Base-by-base conservation (phyloP, 1,284 basidiomycete species). In the Ceratobasidium sp. region DNA sequence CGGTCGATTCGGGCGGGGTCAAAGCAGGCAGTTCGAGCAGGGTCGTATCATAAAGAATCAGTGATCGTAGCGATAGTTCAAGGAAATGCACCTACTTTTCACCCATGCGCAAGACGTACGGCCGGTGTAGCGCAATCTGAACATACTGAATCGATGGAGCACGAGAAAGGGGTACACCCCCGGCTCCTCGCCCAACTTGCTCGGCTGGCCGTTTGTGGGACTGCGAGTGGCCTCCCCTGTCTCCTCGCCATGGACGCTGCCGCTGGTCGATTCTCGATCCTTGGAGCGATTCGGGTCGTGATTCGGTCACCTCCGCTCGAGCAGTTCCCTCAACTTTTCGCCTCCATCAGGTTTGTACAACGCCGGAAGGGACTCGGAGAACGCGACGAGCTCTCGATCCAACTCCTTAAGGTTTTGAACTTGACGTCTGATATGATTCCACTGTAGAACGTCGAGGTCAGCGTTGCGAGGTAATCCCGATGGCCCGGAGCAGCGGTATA, bases 361-460 rank as follows among this genome's bases (percentile, higher is more conserved):
- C 9, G 69, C n/a, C 19, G 69, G 69, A 2, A 71, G 43, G 2
- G 56, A 34, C 22, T 71, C 69, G 22, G 37, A 71, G n/a, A 71
- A 71, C 5, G 54, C 32, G 25, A 71, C 69, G 40, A 71, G 54
- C 34, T 59, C 54, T 11, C 43, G 15, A 19, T 71, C 69, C 13
- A 71, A 56, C 19, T 54, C 69, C 25, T 29, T 29, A 98, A 98
- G 0, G 96, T 98, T 88, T 98, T 99, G 90, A 99, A 99, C 86
- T 97, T 98, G 84, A 99, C 98, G 83, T 99, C 97, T 76, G 93
- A 94, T 83, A 99, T 99, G 85, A 98, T 90, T 56, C 96, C 93
- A 66, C 77, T 78, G 25, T 29, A 9, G 61, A 54, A 29, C 8
- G 25, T 19, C 17, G 37, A 64, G 17, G 54, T 61, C 57, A 54